phyloP scores from a whole-genome alignment of 2,329 filamentous ascomycete species.

The Claviceps purpurea region DNA sequence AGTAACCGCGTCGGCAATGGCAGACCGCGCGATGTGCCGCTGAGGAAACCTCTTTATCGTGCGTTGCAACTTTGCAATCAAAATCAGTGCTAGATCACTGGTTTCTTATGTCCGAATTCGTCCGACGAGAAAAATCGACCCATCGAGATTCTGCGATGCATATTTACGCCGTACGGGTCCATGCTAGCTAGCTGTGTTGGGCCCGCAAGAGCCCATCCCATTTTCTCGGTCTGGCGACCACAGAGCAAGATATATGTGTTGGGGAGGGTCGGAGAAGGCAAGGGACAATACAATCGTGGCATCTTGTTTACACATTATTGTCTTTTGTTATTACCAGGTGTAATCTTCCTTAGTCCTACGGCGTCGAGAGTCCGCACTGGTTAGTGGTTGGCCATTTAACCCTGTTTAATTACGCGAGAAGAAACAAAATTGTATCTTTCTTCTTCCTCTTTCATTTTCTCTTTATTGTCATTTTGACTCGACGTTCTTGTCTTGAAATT shows the following conservation, averaged over 20 bases:
- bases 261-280: not conserved
- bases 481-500: no score
- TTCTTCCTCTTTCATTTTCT: not conserved
- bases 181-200: not conserved
- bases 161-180: not conserved
- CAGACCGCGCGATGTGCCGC: slow-evolving; percentile 7
- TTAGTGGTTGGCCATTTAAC: slow-evolving; percentile 30
- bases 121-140: not conserved
- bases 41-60: not conserved
- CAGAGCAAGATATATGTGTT: not conserved
- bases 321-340: slow-evolving; percentile 1
- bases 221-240: not conserved
- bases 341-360: slow-evolving; percentile 7
- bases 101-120: not conserved
- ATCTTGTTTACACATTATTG: slow-evolving; percentile 13
- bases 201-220: not conserved
- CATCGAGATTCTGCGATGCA: not conserved
- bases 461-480: not conserved
- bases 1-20: slow-evolving; percentile 18
- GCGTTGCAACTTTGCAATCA: not conserved
- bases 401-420: slow-evolving; percentile 40
- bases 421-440: slow-evolving; percentile 20
- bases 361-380: slow-evolving; percentile 10
- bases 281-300: slow-evolving; percentile 12
- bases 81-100: not conserved